Evolutionary conservation across 75 land plant species (phyloP).

Genomic region (Sequoiadendron giganteum): DNA sequence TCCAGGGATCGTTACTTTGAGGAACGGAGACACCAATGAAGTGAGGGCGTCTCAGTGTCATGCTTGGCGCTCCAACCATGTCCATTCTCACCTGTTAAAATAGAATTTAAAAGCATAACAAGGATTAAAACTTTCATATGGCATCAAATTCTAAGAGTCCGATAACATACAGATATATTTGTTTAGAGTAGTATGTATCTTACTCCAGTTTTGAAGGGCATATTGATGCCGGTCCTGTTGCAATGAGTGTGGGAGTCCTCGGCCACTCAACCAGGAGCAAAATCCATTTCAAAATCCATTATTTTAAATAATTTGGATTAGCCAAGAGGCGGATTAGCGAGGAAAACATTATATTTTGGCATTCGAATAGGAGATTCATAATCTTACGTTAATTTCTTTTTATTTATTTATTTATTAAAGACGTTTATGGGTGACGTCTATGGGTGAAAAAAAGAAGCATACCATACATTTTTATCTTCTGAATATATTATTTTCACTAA

Average conservation of each 20-base stretch:
- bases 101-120: not conserved
- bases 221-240: not conserved
- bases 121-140: not conserved
- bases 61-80: not conserved
- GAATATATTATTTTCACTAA: too few species aligned
- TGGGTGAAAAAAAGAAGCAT: too few species aligned
- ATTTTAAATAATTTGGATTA: not conserved
- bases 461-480: too few species aligned
- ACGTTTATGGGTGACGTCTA: too few species aligned
- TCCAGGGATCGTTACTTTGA: not conserved
- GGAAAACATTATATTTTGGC: not conserved
- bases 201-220: not conserved
- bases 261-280: not conserved
- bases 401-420: too few species aligned
- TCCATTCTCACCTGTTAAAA: not conserved
- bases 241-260: not conserved
- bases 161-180: not conserved
- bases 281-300: not conserved
- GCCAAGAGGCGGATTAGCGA: not conserved
- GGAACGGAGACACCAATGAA: not conserved
- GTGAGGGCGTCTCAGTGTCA: not conserved
- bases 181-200: not conserved
- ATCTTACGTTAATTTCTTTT: too few species aligned
- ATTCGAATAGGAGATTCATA: too few species aligned
- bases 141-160: not conserved